These are phyloP conservation scores for Hypholoma sublateritium DNA, from an alignment of 768 basidiomycete species.

Conservation along the genomic window DNA sequence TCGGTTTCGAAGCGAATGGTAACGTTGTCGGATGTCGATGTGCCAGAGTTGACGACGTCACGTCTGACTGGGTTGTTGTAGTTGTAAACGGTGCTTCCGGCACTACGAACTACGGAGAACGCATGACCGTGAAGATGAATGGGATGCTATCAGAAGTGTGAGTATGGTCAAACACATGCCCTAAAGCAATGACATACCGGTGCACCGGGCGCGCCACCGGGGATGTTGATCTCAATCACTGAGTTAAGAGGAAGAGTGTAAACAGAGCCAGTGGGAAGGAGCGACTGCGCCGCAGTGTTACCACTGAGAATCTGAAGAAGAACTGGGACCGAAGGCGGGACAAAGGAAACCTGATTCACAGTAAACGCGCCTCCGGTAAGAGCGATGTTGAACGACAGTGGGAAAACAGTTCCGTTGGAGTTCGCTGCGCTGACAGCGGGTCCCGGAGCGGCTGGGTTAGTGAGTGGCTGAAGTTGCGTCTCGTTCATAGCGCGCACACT, in stretches of 20 bases:
- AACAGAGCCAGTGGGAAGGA: slow-evolving; percentile 38
- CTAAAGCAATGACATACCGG: slow-evolving; percentile 25
- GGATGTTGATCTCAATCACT: slow-evolving; percentile 46
- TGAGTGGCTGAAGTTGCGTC: slow-evolving; percentile 30
- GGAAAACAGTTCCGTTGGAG: slow-evolving; percentile 31
- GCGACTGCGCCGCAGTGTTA: slow-evolving; percentile 25
- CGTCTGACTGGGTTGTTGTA: slow-evolving; percentile 48
- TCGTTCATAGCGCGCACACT: slow-evolving; percentile 32
- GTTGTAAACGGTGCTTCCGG: slow-evolving; percentile 36
- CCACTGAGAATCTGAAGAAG: slow-evolving; percentile 45
- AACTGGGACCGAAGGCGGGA: slow-evolving; percentile 39
- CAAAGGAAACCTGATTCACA: slow-evolving; percentile 32
- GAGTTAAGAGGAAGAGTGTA: slow-evolving; percentile 38
- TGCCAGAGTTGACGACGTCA: slow-evolving; percentile 36
- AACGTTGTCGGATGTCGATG: slow-evolving; percentile 31
- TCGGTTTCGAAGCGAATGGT: slow-evolving; percentile 61
- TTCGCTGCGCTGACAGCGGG: slow-evolving; percentile 28
- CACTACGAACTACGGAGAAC: slow-evolving; percentile 41
- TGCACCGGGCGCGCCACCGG: slow-evolving; percentile 30
- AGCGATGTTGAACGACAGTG: slow-evolving; percentile 27
- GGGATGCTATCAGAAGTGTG: slow-evolving; percentile 29
- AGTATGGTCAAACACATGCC: not conserved
- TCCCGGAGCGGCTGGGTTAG: slow-evolving; percentile 23
- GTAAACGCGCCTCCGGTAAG: slow-evolving; percentile 20
- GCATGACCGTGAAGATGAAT: slow-evolving; percentile 45